Conservation (phyloP, 2,329 filamentous ascomycete species). For the Neonectria faginata region DNA sequence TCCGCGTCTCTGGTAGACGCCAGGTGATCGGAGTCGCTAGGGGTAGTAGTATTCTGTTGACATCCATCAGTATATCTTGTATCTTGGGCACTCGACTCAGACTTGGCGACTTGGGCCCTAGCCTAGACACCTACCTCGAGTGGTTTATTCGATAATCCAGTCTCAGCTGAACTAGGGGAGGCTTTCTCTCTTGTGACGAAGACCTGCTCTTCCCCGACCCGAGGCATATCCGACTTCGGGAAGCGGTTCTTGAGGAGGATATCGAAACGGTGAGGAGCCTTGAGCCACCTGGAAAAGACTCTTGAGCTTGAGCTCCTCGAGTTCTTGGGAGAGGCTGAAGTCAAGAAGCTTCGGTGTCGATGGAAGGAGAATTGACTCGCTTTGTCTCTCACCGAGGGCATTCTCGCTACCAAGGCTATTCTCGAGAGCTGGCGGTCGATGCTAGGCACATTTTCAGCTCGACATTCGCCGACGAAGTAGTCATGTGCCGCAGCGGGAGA, state of each 20-base stretch:
- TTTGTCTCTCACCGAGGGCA: conserved; percentile 47
- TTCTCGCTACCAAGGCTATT: conserved; percentile 44
- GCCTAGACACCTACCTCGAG: conserved; percentile 17
- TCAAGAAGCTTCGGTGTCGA: conserved; percentile 25
- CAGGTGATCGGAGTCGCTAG: conserved; percentile 24
- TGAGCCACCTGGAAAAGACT: conserved; percentile 26
- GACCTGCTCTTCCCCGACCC: conserved; percentile 38
- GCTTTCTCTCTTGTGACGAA: conserved; percentile 38
- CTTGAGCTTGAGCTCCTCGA: conserved; percentile 26
- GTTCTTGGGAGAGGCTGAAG: conserved; percentile 16
- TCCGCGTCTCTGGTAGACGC: conserved; percentile 37
- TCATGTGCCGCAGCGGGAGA: not conserved
- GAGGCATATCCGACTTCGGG: conserved; percentile 45
- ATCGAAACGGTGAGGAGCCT: conserved; percentile 29
- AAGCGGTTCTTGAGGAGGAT: conserved; percentile 33
- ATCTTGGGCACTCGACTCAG: no score
- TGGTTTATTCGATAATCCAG: conserved; percentile 15
- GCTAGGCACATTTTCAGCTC: conserved; percentile 33
- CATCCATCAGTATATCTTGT: not conserved
- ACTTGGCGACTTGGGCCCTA: no score
- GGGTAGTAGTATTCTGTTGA: conserved; percentile 10
- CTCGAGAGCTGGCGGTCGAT: conserved; percentile 31
- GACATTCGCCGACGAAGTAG: not conserved
- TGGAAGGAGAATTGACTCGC: conserved; percentile 41
- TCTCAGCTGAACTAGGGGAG: conserved; percentile 35